Conservation (phyloP, 2,329 filamentous ascomycete species). For the Aspergillus puulaauensis region DNA sequence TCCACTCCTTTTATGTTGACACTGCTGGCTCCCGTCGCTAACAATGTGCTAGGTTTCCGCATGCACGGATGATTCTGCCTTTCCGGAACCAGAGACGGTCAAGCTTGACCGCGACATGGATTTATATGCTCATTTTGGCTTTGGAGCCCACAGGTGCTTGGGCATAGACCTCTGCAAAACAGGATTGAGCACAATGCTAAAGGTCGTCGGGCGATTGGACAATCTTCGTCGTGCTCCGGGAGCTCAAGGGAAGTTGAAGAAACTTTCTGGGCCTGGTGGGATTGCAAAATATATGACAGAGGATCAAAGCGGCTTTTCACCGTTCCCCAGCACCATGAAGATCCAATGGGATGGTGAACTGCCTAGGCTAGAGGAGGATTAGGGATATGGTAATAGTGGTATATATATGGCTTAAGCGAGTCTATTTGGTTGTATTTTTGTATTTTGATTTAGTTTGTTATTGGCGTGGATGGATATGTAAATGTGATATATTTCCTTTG, state of each 20-base stretch:
- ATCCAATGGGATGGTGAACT: conserved; percentile 44
- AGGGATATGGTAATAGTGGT: background rate
- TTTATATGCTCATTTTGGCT: conserved; percentile 64
- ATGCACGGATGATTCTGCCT: conserved; percentile 36
- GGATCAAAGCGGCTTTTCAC: conserved; percentile 42
- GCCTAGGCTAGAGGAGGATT: conserved; percentile 18
- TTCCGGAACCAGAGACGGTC: conserved; percentile 48
- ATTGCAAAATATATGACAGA: conserved; percentile 46
- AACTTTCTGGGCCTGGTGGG: conserved; percentile 37
- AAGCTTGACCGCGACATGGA: conserved; percentile 62
- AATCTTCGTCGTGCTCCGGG: conserved; percentile 44
- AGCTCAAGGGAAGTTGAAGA: conserved; percentile 42
- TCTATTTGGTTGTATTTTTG: background rate
- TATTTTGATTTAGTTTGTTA: background rate
- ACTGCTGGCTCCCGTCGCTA: background rate
- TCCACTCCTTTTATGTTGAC: background rate
- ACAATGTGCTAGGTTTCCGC: conserved; percentile 30
- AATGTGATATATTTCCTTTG: background rate
- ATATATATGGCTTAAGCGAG: background rate
- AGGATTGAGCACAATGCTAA: conserved; percentile 41
- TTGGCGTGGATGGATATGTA: background rate
- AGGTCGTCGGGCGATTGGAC: conserved; percentile 40
- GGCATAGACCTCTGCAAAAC: conserved; percentile 43
- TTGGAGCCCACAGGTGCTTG: conserved; percentile 63
- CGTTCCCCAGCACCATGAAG: conserved; percentile 47